Base-by-base conservation (phyloP, 2,329 filamentous ascomycete genomes). In the Pseudodiploospora longispora region DNA sequence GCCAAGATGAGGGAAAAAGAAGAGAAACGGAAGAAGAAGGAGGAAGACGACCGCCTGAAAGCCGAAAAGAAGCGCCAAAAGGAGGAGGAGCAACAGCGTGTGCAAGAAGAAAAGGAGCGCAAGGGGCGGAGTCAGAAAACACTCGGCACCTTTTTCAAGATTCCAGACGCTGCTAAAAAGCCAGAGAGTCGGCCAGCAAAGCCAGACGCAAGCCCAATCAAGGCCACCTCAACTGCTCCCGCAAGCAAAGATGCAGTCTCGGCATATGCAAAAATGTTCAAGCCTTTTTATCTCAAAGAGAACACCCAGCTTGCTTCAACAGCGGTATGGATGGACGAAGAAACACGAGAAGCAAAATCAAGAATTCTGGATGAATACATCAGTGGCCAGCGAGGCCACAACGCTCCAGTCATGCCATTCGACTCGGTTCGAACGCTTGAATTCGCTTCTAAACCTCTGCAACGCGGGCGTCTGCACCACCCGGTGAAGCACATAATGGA, bases 271-370 rank as follows among this genome's bases (percentile, higher is more conserved):
- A 81, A 79, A 52, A 69, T 74, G 32, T 97, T 97, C 56, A 76
- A 88, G 30, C 82, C 86, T 0, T 97, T 96, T 61, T 90, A 85
- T 50, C 58, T 93, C 38, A 84, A 87, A 47, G 73, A 81, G 3
- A 76, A 87, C 55, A 85, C 87, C 2, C 76, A 66, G n/a, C 54
- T 96, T 42, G 88, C 89, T 1, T 71, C 74, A 0, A 66, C 71
- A 40, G 70, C 68, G 3, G 78, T 78, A 29, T 61, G 71, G 34
- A 71, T 82, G 59, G 81, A 87, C 51, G 59, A 73, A 1, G 70
- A 79, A 47, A 75, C 77, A 1, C 67, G 71, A 28, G 58, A 68
- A n/a, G 65, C 56, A 41, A 81, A 76, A 59, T 72, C 68, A 29
- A 56, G 52, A 12, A 71, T 71, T 3, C 61, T 83, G 3, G 76